Conservation (phyloP, 768 basidiomycete genomes). For the Lactarius hatsudake region DNA sequence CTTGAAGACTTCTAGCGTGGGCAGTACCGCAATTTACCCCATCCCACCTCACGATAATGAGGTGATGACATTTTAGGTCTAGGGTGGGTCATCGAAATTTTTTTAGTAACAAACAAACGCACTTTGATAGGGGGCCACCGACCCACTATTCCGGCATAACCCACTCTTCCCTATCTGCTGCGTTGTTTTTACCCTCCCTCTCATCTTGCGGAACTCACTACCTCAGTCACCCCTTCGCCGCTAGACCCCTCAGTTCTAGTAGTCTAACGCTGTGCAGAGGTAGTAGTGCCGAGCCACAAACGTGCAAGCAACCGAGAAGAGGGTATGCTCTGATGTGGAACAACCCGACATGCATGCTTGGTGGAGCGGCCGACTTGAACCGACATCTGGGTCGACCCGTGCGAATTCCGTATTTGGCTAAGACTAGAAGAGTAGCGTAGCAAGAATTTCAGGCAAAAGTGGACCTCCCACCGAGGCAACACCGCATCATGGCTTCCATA, state of each 20-base stretch:
- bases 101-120: too few relatives aligned
- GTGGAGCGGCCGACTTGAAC: not conserved
- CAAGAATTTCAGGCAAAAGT: not conserved
- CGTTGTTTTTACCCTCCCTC: too few relatives aligned
- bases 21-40: too few relatives aligned
- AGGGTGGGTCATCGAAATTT: too few relatives aligned
- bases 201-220: not conserved
- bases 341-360: not conserved
- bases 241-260: not conserved
- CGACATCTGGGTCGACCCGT: not conserved
- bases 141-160: too few relatives aligned
- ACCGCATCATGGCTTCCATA: not conserved
- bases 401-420: not conserved
- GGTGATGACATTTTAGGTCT: too few relatives aligned
- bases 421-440: not conserved
- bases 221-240: not conserved
- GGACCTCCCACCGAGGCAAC: not conserved
- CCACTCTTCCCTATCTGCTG: too few relatives aligned
- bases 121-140: too few relatives aligned
- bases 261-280: not conserved
- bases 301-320: not conserved
- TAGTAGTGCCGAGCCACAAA: not conserved
- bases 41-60: too few relatives aligned
- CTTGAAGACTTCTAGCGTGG: too few relatives aligned
- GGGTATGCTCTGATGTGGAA: not conserved